Evolutionary conservation across 768 basidiomycete genomes (phyloP).

Genomic region (Pleurotus sapidus): DNA sequence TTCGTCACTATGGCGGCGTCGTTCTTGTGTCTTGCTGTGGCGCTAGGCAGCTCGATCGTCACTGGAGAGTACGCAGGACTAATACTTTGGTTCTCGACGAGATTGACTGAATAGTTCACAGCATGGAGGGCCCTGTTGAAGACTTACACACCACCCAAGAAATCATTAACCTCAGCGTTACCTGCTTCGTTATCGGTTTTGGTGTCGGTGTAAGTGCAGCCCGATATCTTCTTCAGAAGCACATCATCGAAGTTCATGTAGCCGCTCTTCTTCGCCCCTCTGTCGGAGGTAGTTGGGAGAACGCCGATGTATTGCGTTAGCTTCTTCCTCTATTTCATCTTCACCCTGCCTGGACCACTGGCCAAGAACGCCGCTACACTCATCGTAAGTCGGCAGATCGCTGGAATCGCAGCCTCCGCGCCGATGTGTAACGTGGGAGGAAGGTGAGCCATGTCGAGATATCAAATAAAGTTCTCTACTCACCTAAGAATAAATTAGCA

Average conservation of each 20-base stretch:
- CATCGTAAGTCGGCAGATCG: conserved; percentile 40
- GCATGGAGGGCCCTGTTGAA: conserved; percentile 28
- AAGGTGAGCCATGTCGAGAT: conserved; percentile 17
- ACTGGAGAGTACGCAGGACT: conserved; percentile 34
- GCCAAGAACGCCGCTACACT: conserved; percentile 41
- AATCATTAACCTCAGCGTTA: conserved; percentile 38
- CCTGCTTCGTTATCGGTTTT: conserved; percentile 41
- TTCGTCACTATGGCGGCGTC: conserved; percentile 31
- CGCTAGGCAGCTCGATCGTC: conserved; percentile 35
- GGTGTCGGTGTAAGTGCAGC: conserved; percentile 25
- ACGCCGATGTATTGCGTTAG: conserved; percentile 33
- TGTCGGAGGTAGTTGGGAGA: conserved; percentile 36
- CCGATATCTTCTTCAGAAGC: not conserved
- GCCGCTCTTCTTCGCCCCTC: conserved; percentile 38
- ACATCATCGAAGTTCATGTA: conserved; percentile 16
- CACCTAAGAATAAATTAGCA: conserved; percentile 9
- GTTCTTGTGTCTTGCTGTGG: conserved; percentile 33
- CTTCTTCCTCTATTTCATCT: conserved; percentile 40
- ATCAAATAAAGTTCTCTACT: not conserved
- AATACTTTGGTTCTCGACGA: not conserved
- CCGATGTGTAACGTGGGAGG: conserved; percentile 45
- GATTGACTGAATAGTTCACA: conserved; percentile 9
- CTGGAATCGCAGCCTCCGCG: conserved; percentile 40
- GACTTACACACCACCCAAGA: conserved; percentile 30
- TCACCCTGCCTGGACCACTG: conserved; percentile 44